Evolutionary conservation across 805 yeast species (phyloP).

Genomic region (Hanseniaspora thailandica): DNA sequence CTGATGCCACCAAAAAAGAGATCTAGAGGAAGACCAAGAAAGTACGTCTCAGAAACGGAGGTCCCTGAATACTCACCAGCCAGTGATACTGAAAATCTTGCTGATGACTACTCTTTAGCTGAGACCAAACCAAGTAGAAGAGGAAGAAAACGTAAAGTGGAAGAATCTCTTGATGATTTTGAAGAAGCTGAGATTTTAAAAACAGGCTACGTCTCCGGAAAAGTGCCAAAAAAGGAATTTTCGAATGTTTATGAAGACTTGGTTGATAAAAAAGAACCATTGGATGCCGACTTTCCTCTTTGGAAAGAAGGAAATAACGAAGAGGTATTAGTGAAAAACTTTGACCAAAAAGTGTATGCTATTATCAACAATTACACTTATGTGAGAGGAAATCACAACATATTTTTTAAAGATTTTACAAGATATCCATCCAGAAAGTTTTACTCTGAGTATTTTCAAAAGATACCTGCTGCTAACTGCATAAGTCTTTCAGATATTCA

Average conservation of each 20-base stretch:
- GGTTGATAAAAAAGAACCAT: constrained; percentile 24
- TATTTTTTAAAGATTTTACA: constrained; percentile 41
- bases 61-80: neutral
- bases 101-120: neutral
- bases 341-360: constrained; percentile 25
- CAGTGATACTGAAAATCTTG: neutral
- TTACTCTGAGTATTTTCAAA: constrained; percentile 69
- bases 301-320: constrained; percentile 18
- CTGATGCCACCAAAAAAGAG: constrained; percentile 12
- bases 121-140: constrained; percentile 1
- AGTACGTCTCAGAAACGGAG: neutral
- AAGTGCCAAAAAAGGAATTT: constrained; percentile 22
- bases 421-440: constrained; percentile 61
- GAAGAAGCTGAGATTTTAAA: neutral
- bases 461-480: constrained; percentile 42
- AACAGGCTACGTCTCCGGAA: constrained; percentile 26
- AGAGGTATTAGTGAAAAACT: constrained; percentile 28
- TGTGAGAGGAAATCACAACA: constrained; percentile 21
- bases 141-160: constrained; percentile 6
- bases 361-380: constrained; percentile 23
- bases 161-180: neutral
- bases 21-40: constrained; percentile 13
- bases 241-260: constrained; percentile 18
- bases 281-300: constrained; percentile 27
- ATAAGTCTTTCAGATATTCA: constrained; percentile 60